phyloP scores from a whole-genome alignment of 2,329 filamentous ascomycete genomes.

The Aspergillus sergii region DNA sequence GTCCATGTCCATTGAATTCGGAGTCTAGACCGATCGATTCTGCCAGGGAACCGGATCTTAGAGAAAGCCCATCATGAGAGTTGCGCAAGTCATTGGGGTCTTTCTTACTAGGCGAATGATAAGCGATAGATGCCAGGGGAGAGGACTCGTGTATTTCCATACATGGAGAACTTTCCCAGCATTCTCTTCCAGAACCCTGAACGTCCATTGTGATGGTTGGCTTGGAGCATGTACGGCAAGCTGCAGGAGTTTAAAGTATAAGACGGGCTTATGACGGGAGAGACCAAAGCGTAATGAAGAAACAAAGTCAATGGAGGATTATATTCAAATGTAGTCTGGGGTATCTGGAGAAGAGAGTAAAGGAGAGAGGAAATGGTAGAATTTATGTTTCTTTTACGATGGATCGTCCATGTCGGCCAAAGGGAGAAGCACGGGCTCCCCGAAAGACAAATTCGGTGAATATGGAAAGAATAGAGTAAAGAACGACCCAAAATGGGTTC shows the following conservation, averaged over 20 bases:
- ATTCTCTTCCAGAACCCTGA: constrained; percentile 33
- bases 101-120: constrained; percentile 32
- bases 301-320: background rate
- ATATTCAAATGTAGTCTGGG: background rate
- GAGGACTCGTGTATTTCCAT: constrained; percentile 32
- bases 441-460: constrained; percentile 15
- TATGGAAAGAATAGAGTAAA: constrained; percentile 10
- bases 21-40: constrained; percentile 30
- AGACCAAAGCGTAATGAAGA: background rate
- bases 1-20: constrained; percentile 32
- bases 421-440: constrained; percentile 15
- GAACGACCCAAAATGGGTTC: constrained; percentile 13
- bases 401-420: constrained; percentile 2
- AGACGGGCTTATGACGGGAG: background rate
- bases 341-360: background rate
- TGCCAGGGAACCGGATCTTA: constrained; percentile 25
- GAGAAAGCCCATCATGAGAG: constrained; percentile 11
- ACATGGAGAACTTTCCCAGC: constrained; percentile 32
- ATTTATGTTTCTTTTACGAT: constrained; percentile 2
- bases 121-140: constrained; percentile 24
- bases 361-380: background rate
- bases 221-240: constrained; percentile 24
- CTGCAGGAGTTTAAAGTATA: background rate
- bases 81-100: background rate
- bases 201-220: constrained; percentile 33